Evolutionary conservation across 305 asterid genomes (phyloP).

Genomic region (Fraxinus albicans): DNA sequence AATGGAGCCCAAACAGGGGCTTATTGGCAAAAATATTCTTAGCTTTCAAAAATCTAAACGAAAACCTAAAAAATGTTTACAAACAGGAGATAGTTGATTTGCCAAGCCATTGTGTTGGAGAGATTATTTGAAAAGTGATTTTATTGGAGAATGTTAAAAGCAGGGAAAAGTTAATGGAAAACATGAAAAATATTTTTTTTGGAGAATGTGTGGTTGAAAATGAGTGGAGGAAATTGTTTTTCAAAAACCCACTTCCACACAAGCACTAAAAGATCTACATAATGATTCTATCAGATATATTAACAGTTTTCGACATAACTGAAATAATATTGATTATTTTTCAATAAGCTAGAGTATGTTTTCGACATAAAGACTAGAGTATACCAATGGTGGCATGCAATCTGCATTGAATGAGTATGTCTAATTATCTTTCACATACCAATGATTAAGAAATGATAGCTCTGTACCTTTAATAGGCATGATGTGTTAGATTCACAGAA

Average conservation of each 20-base stretch:
- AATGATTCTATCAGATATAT: background rate
- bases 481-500: slow-evolving; percentile 92
- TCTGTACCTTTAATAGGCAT: slow-evolving; percentile 77
- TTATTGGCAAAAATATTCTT: background rate
- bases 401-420: background rate
- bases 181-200: background rate
- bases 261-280: background rate
- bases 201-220: background rate
- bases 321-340: background rate
- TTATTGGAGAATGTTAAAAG: background rate
- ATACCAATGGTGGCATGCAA: background rate
- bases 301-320: background rate
- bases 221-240: background rate
- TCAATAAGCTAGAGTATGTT: no score
- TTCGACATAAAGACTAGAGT: background rate
- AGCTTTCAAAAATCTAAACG: background rate
- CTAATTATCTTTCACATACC: background rate
- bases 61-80: background rate
- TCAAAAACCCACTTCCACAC: background rate
- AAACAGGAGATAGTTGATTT: background rate
- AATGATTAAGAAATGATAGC: background rate
- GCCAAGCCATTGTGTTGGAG: background rate
- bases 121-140: background rate
- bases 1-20: background rate
- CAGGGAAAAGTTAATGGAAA: background rate